Percentiles rank a stretch among this genome's conserved stretches.
Evolutionary conservation across 139 green algal species (phyloP).

Genomic region (Dunaliella primolecta): DNA sequence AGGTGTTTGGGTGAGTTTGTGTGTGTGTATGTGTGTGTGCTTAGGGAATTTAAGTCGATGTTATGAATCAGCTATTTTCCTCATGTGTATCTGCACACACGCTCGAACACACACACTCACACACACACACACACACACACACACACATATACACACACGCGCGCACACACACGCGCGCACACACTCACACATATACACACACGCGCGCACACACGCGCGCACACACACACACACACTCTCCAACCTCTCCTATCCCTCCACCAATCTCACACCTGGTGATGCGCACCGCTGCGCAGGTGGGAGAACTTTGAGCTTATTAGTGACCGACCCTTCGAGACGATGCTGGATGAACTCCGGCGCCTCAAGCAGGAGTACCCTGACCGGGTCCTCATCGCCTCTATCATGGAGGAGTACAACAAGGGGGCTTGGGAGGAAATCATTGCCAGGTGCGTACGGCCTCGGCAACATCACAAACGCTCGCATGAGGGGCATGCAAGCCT

Average conservation of each 20-base stretch:
- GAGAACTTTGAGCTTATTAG: conserved; percentile 71
- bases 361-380: conserved; percentile 93
- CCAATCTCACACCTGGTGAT: no score
- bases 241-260: no score
- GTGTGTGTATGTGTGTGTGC: conserved; percentile 40
- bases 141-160: no score
- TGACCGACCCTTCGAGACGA: conserved; percentile 88
- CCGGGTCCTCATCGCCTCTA: conserved; percentile 88
- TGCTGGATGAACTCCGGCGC: conserved; percentile 88
- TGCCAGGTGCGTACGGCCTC: conserved; percentile 60
- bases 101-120: no score
- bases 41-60: no score
- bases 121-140: no score
- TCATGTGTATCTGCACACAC: no score
- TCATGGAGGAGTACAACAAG: conserved; percentile 90
- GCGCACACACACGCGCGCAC: no score
- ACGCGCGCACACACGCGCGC: not conserved
- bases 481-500: no score
- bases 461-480: no score
- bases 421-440: conserved; percentile 93
- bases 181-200: no score
- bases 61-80: no score
- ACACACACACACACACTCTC: conserved; percentile 37
- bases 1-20: conserved; percentile 81
- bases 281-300: conserved; percentile 7